These are phyloP conservation scores for Phytophthora meadii DNA, from an alignment of 352 stramenopile species.

Conservation along the genomic window DNA sequence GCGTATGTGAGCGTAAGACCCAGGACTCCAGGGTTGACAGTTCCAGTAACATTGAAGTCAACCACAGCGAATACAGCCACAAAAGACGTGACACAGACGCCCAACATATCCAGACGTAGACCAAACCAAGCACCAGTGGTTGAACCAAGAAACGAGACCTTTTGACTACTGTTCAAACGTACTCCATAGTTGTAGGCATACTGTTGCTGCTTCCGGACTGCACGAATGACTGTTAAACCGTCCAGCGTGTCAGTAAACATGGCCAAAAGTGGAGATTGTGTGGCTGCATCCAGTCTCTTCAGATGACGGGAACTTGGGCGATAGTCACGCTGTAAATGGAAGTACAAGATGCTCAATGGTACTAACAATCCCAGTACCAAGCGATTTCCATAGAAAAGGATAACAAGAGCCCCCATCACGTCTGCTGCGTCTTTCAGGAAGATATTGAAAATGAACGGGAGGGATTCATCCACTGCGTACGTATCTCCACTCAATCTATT, in stretches of 20 bases:
- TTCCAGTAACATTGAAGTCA: slow-evolving; percentile 61
- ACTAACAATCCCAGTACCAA: slow-evolving; percentile 79
- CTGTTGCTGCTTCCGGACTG: slow-evolving; percentile 47
- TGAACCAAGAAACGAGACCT: slow-evolving; percentile 75
- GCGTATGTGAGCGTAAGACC: slow-evolving; percentile 93
- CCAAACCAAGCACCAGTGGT: slow-evolving; percentile 87
- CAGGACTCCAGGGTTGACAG: slow-evolving; percentile 74
- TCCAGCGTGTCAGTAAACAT: slow-evolving; percentile 82
- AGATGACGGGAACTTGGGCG: slow-evolving; percentile 79
- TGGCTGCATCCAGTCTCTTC: slow-evolving; percentile 70
- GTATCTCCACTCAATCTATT: slow-evolving; percentile 86
- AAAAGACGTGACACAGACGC: slow-evolving; percentile 84
- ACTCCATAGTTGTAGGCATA: slow-evolving; percentile 54
- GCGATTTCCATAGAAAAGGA: slow-evolving; percentile 84
- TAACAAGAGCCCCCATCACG: slow-evolving; percentile 70
- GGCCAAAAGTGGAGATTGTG: slow-evolving; percentile 75
- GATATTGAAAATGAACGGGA: slow-evolving; percentile 91
- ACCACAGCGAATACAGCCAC: slow-evolving; percentile 81
- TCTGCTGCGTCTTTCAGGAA: slow-evolving; percentile 85
- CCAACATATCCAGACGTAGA: slow-evolving; percentile 84
- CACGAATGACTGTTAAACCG: slow-evolving; percentile 73
- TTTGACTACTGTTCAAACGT: slow-evolving; percentile 72
- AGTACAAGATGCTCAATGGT: slow-evolving; percentile 75
- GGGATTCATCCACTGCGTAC: slow-evolving; percentile 85
- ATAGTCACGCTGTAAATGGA: slow-evolving; percentile 66